Evolutionary conservation across 2,329 filamentous ascomycete species (phyloP), one percentile per base, ranked within the genome.

Genomic region (Cercospora sojina): DNA sequence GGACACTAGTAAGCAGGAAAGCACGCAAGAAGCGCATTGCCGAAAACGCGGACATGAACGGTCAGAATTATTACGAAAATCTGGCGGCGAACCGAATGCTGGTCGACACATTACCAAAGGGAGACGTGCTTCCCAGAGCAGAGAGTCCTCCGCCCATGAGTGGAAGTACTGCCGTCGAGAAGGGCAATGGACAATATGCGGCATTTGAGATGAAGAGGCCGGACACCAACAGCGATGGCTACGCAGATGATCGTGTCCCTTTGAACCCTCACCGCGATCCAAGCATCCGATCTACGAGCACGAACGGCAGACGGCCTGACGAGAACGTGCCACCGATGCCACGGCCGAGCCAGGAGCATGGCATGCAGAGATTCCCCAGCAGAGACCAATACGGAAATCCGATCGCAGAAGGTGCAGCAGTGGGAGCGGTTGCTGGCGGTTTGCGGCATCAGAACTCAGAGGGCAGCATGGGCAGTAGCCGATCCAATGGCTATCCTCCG

Each of bases 21-120:
- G 91, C 93, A n/a, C 87, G 93, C 69, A 93, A 95, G 84, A 92
- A 90, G 82, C 88, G 92, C 55, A 96, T 98, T 76, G 92, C 89
- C 2, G 91, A 96, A 78, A 97, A 98, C 77, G 92, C 93, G 7
- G 93, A 98, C 77, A 98, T 98, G 93, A 98, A 91, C 77, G 94
- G 94, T 29, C 89, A 95, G 74, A 95, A 93, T 76, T 97, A 90
- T 77, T 97, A 96, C 79, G 78, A 81, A 72, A 80, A 82, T 76
- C 78, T 83, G 75, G 75, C 73, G 5, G 65, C 76, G 70, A 67
- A 74, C 80, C 85, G 72, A 77, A 79, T 71, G 78, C 78, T 20
- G 73, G 76, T 31, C 73, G 78, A 32, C 70, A 75, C 18, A 70
- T 74, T 57, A 66, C 60, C 60, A 13, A 57, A 67, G 41, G 73